Evolutionary conservation across 164 flowering plant species (phyloP), one percentile per base, ranked within the genome.

Genomic region (Kalanchoe fedtschenkoi): DNA sequence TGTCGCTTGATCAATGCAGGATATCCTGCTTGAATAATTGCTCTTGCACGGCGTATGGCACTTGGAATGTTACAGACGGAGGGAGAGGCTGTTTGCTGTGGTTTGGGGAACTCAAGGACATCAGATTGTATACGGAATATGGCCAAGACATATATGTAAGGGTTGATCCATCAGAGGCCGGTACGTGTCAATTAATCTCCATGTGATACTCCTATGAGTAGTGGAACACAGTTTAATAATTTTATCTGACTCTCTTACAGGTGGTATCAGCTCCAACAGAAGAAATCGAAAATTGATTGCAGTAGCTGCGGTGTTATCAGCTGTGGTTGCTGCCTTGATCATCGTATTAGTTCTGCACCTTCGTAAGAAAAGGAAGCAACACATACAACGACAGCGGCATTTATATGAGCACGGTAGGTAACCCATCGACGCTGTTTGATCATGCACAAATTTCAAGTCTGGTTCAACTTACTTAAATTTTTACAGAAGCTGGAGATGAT

Each of bases 1-100:
- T 62, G 73, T 63, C 34, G 0, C 64, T 65, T 6, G 28, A 65
- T 14, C 74, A 77, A 28, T 77, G 80, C 55, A 15, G 38, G 22
- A 4, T 5, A 26, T 26, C 35, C 21, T 77, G 80, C 47, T 34
- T 56, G 62, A 51, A 54, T 11, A 70, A 74, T n/a, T 74, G 80
- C 64, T 60, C 74, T 15, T 77, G 80, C 56, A 70, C 21, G 1
- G 80, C 80, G 42, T 77, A 72, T 58, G 60, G 76, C 17, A 64
- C 16, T 43, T 34, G 21, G 33, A 37, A 62, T 57, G 58, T 67
- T 29, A 62, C 26, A 3, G 10, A 29, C 17, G 62, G 54, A 16
- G 70, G 70, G 15, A 65, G 41, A 10, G 72, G 72, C 10, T 70
- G 72, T 34, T 41, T 70, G 62, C 33, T 70, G 14, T 70, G 72